Evolutionary conservation across 768 basidiomycete species (phyloP), one percentile per base, ranked within the genome.

Genomic region (Xerocomellus amylosporus): DNA sequence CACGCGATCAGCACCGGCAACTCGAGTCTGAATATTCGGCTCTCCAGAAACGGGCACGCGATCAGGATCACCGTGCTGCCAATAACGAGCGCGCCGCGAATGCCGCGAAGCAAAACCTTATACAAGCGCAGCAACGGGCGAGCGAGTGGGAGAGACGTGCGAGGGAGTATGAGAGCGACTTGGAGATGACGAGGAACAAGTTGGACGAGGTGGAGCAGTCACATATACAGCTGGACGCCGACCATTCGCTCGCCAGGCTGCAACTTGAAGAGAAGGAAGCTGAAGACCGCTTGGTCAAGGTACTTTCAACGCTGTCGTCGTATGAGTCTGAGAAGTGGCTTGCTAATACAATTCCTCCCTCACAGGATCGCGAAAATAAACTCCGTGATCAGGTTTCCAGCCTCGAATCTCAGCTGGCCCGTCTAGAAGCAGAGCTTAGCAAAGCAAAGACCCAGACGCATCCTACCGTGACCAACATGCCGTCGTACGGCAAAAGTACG

Each of bases 121-220:
- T 78, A 20, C 84, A 87, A 58, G 85, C 87, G 20, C 87, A 92
- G 56, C 88, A 90, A 66, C 87, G 88, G 24, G 80, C 88, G 3
- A 73, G 80, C 4, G 91, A 93, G 62, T 92, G 88, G 89, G 91
- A 93, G 71, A 80, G 80, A 58, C 85, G 85, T 22, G 83, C 87
- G 19, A 85, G 84, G 62, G 87, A 89, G 58, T 78, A 79, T 40
- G 87, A 90, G 68, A 73, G 75, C 20, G 79, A 86, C 52, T 69
- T 90, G 19, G 85, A 87, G 64, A 64, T 77, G 60, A 77, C 77
- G 28, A 78, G 76, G 56, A 83, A 81, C 31, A 79, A 80, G 62
- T 67, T 90, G 15, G 87, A 92, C 34, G 81, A 87, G 49, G 74
- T 78, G 9, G 88, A 90, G 59, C 83, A 86, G 63, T 75, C 75